phyloP scores from a whole-genome alignment of 352 stramenopile genomes.

The Globisporangium echinulatum region DNA sequence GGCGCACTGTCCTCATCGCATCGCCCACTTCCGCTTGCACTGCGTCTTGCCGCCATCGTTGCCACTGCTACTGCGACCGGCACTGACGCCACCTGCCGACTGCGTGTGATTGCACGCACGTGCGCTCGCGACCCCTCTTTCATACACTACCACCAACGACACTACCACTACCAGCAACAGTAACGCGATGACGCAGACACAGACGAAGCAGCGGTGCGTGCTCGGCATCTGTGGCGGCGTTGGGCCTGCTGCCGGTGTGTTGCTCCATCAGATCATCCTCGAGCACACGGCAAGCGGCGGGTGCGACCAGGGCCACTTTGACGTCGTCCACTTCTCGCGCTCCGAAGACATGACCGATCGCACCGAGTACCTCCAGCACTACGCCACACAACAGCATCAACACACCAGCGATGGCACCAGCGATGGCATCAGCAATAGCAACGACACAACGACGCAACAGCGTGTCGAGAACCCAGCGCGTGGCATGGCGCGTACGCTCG shows the following conservation, averaged over 20 bases:
- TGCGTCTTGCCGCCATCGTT: neutral
- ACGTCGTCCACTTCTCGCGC: constrained; percentile 65
- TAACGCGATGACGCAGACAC: neutral
- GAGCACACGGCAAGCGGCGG: constrained; percentile 60
- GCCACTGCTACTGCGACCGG: no score
- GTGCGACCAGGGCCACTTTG: constrained; percentile 58
- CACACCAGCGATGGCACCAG: neutral
- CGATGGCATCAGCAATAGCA: neutral
- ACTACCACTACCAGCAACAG: neutral
- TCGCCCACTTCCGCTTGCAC: neutral
- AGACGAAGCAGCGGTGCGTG: constrained; percentile 12
- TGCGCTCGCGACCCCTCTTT: neutral
- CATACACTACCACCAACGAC: neutral
- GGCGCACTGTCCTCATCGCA: neutral
- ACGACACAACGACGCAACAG: neutral
- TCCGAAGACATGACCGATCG: constrained; percentile 74
- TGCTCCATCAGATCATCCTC: constrained; percentile 70
- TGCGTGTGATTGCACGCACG: neutral
- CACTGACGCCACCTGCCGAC: no score
- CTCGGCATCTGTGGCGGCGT: constrained; percentile 73
- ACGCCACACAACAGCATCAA: constrained; percentile 1
- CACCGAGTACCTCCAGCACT: constrained; percentile 46
- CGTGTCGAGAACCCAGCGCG: constrained; percentile 59
- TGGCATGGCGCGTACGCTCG: constrained; percentile 69
- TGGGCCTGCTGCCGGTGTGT: constrained; percentile 54